A percentile compares a stretch with the other conserved stretches of the same genome.
phyloP scores from a whole-genome alignment of 129 eudicot species.

The Mikania micrantha region DNA sequence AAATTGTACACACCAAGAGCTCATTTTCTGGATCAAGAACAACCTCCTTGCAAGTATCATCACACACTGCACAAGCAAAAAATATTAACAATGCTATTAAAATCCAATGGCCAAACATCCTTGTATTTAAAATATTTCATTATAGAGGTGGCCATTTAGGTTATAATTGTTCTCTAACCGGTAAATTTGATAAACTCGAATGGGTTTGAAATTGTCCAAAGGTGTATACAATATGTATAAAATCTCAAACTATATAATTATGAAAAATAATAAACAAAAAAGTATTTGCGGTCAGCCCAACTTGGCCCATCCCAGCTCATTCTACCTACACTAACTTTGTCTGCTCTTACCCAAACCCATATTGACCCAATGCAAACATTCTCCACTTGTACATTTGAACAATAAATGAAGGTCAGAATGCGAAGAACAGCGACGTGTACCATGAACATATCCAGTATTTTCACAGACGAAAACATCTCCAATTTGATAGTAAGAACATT shows the following conservation, averaged over 20 bases:
- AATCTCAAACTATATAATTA: background rate
- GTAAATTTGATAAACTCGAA: too few species aligned
- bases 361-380: background rate
- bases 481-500: slow-evolving; percentile 79
- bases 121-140: background rate
- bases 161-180: too few species aligned
- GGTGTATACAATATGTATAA: background rate
- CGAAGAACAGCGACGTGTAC: slow-evolving; percentile 25
- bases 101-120: slow-evolving; percentile 3
- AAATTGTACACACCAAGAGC: slow-evolving; percentile 84
- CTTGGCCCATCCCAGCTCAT: background rate
- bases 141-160: background rate
- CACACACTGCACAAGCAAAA: slow-evolving; percentile 66
- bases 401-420: slow-evolving; percentile 2
- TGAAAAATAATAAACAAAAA: background rate
- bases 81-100: slow-evolving; percentile 5
- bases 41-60: slow-evolving; percentile 86
- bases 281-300: background rate
- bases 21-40: slow-evolving; percentile 61
- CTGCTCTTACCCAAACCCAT: background rate
- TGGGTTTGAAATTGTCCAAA: background rate
- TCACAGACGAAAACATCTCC: slow-evolving; percentile 95
- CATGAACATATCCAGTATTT: slow-evolving; percentile 91
- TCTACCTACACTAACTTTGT: background rate
- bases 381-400: background rate